Evolutionary conservation across 2,329 filamentous ascomycete species (phyloP), one percentile per base, ranked within the genome.

Genomic region (Penicillium janthinellum): DNA sequence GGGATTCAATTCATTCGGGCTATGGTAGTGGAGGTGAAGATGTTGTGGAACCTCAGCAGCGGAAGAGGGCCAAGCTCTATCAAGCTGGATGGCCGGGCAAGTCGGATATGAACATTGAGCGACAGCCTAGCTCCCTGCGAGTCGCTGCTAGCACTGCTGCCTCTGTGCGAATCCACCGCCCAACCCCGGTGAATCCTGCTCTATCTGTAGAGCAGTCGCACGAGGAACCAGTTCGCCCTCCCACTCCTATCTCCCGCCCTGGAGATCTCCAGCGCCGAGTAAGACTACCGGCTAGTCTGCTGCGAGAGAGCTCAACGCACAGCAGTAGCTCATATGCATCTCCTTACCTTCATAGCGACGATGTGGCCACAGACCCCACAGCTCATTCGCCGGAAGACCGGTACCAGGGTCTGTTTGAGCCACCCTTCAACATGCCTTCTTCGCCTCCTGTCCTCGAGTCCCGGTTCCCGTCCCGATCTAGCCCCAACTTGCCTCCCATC

Each of bases 121-220:
- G 86, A 41, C 88, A 87, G 34, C 85, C 88, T 10, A 92, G 95
- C 51, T 96, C 91, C 3, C 81, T 98, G 28, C 86, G 93, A 51
- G 92, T 96, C n/a, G 89, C 91, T 61, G 94, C 94, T 49, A 96
- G 92, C 73, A 96, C 91, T 15, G 90, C 93, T 47, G 91, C 92
- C 44, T 96, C 93, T 5, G 83, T 98, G 59, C 90, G 94, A 45
- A 89, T 88, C 50, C 90, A 96, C 74, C 86, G 92, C 47, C 94
- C 94, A 4, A 83, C 91, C 4, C 77, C 79, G 6, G 65, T 80
- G 28, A 79, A 79, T 56, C 77, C 78, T 41, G 64, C 71, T 8
- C 66, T 73, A 20, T 63, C 70, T 34, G 65, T 67, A 17, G 67
- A 75, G 56, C 69, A 70, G 34, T 72, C 73, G 2, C 68, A 71